These are phyloP conservation scores for Rubia balearica DNA, from an alignment of 305 asterid species.

Conservation along the genomic window DNA sequence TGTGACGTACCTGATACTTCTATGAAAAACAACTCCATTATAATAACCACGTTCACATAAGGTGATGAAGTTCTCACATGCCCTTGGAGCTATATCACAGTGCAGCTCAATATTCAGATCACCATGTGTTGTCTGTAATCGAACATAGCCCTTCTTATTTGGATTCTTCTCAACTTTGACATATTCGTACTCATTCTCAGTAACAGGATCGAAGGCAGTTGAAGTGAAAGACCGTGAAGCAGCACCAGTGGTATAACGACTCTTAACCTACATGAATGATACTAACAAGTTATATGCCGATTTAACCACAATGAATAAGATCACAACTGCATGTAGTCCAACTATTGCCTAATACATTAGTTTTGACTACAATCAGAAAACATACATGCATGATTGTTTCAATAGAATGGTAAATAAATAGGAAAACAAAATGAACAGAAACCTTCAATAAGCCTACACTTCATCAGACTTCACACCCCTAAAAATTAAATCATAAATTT, in stretches of 20 bases:
- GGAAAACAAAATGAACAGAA: background rate
- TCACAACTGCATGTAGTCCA: background rate
- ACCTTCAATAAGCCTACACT: background rate
- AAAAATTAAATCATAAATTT: background rate
- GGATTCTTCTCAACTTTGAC: slow-evolving; percentile 97
- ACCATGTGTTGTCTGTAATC: slow-evolving; percentile 90
- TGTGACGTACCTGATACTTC: slow-evolving; percentile 67
- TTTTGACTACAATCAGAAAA: background rate
- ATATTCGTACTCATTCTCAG: slow-evolving; percentile 75
- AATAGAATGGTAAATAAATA: background rate
- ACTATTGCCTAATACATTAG: background rate
- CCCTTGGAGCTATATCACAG: slow-evolving; percentile 87
- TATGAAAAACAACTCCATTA: slow-evolving; percentile 81
- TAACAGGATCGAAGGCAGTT: slow-evolving; percentile 86
- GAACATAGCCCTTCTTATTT: slow-evolving; percentile 76
- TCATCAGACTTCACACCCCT: background rate
- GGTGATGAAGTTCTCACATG: slow-evolving; percentile 89
- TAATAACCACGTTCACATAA: slow-evolving; percentile 89
- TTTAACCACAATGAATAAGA: background rate
- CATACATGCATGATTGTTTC: background rate
- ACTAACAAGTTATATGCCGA: slow-evolving; percentile 9
- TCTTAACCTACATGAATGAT: slow-evolving; percentile 61
- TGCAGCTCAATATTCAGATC: slow-evolving; percentile 97
- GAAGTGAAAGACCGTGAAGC: slow-evolving; percentile 97
- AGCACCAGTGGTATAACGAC: slow-evolving; percentile 91